These are phyloP conservation scores for Pleomassaria siparia DNA, from an alignment of 2,329 filamentous ascomycete species.

Conservation along the genomic window DNA sequence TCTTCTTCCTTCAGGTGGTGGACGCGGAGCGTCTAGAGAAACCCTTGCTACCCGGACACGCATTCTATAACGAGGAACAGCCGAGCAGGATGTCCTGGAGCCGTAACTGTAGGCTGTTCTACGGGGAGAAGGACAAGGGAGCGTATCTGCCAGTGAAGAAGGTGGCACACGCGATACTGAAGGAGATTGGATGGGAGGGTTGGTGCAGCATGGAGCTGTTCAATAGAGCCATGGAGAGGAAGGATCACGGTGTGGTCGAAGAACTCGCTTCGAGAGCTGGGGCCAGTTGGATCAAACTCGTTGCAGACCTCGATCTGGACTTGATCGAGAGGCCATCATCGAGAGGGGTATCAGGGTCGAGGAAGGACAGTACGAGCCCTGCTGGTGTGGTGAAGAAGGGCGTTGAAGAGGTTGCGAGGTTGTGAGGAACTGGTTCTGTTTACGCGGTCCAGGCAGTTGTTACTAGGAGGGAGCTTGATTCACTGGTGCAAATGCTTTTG, in stretches of 20 bases:
- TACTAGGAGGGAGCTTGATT: background rate
- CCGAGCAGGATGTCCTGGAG: constrained; percentile 75
- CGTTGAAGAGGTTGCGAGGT: background rate
- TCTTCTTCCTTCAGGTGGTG: constrained; percentile 77
- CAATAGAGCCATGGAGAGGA: constrained; percentile 59
- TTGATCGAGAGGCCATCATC: background rate
- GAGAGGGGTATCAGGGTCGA: background rate
- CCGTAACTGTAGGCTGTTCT: constrained; percentile 71
- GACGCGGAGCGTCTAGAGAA: constrained; percentile 66
- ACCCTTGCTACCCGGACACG: constrained; percentile 61
- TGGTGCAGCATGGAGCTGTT: constrained; percentile 75
- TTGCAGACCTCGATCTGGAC: constrained; percentile 38
- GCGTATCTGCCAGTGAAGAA: constrained; percentile 68
- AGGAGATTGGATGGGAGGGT: constrained; percentile 65
- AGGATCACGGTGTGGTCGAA: constrained; percentile 55
- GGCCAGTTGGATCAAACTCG: constrained; percentile 54
- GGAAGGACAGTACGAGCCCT: background rate
- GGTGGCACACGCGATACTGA: constrained; percentile 63
- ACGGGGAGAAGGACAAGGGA: constrained; percentile 62
- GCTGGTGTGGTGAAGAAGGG: background rate
- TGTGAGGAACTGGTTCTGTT: background rate
- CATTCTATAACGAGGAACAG: constrained; percentile 61
- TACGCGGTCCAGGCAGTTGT: background rate
- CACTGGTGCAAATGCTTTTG: too few relatives aligned
- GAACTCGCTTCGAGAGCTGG: constrained; percentile 57